Evolutionary conservation across 148 eudicot genomes (phyloP).

Genomic region (Rhododendron williamsianum): DNA sequence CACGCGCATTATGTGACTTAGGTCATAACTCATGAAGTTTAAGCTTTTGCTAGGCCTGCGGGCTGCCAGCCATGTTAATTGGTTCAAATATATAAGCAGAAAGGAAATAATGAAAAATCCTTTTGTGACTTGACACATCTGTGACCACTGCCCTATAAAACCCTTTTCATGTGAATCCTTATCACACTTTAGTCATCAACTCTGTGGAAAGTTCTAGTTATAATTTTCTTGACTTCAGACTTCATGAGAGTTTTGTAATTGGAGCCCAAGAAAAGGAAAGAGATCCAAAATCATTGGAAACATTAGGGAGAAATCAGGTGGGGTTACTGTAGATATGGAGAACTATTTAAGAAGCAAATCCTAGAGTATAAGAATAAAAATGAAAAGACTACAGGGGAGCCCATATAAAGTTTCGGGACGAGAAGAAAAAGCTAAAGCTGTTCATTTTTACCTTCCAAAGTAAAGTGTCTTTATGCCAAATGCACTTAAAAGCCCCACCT

Average conservation of each 20-base stretch:
- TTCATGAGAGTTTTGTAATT: background rate
- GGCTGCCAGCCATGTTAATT: background rate
- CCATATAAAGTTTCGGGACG: background rate
- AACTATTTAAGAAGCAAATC: background rate
- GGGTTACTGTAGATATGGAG: background rate
- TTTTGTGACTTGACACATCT: background rate
- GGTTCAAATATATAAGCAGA: background rate
- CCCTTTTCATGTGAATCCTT: background rate
- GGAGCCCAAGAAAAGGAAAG: background rate
- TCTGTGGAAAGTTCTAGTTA: background rate
- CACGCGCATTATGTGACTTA: background rate
- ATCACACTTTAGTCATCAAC: background rate
- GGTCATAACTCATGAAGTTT: background rate
- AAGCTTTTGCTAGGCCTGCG: background rate
- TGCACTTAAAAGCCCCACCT: constrained; percentile 90
- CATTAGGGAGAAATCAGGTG: background rate
- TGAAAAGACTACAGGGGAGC: background rate
- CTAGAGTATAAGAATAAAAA: background rate
- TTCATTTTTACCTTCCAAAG: constrained; percentile 62
- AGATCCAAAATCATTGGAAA: background rate
- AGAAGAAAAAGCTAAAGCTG: constrained; percentile 3
- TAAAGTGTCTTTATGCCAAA: constrained; percentile 77
- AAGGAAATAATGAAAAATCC: background rate
- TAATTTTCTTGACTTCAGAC: background rate
- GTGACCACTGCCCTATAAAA: background rate